Evolutionary conservation across 1,284 basidiomycete genomes (phyloP).

Genomic region (Sparassis latifolia): DNA sequence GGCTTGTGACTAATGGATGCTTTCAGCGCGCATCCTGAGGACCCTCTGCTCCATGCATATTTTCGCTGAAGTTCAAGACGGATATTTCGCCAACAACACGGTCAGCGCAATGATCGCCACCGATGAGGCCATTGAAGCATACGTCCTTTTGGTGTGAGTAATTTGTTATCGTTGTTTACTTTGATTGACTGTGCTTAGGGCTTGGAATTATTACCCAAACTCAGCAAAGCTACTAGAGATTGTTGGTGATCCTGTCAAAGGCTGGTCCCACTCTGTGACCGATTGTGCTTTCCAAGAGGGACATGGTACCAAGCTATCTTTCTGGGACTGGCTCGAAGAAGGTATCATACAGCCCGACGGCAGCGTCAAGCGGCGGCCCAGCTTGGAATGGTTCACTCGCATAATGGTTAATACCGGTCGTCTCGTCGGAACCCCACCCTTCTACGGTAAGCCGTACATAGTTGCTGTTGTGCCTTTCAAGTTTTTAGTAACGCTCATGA

Average conservation of each 20-base stretch:
- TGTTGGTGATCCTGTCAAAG: background rate
- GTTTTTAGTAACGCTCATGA: too few relatives aligned
- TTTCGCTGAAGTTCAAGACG: slow-evolving; percentile 1
- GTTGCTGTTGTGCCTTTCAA: too few relatives aligned
- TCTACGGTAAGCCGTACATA: too few relatives aligned
- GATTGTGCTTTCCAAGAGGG: slow-evolving; percentile 3
- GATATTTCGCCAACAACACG: background rate
- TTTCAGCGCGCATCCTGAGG: slow-evolving; percentile 4
- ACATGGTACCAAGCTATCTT: slow-evolving; percentile 1
- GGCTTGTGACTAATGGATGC: background rate
- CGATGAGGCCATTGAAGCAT: background rate
- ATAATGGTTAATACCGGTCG: too few relatives aligned
- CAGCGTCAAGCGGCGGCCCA: too few relatives aligned
- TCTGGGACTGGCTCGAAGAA: background rate
- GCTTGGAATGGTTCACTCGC: too few relatives aligned
- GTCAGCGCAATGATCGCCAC: background rate
- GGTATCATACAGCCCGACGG: too few relatives aligned
- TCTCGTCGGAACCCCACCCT: too few relatives aligned
- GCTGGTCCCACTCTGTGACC: background rate
- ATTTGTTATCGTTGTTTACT: background rate
- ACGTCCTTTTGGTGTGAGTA: background rate
- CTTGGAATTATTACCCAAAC: background rate
- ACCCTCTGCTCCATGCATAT: slow-evolving; percentile 3
- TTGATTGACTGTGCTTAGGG: background rate
- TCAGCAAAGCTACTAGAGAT: background rate